Evolutionary conservation across 2,329 filamentous ascomycete species (phyloP).

Genomic region (Simplicillium aogashimaense): DNA sequence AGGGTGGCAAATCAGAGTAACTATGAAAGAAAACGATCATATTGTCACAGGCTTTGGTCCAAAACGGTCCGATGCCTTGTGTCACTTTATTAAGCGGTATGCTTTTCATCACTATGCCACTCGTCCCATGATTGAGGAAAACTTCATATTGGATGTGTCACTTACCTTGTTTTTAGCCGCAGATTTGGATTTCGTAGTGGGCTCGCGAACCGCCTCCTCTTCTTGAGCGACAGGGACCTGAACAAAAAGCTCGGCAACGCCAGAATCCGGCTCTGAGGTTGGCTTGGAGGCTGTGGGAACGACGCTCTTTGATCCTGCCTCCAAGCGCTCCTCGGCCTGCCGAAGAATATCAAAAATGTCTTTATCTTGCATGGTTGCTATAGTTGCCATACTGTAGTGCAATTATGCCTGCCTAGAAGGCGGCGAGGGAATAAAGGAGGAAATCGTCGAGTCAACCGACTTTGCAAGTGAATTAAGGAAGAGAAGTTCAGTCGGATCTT

Average conservation of each 20-base stretch:
- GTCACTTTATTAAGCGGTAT: conserved; percentile 25
- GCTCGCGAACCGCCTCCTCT: neutral
- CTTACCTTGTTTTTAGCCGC: conserved; percentile 16
- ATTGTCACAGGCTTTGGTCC: conserved; percentile 47
- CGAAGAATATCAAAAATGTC: conserved; percentile 21
- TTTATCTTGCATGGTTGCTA: conserved; percentile 18
- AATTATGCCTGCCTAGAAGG: conserved; percentile 2
- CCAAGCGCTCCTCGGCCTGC: conserved; percentile 21
- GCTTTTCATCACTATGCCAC: conserved; percentile 27
- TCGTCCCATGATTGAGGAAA: neutral
- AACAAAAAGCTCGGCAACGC: conserved; percentile 9
- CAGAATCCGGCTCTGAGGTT: neutral
- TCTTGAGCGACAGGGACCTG: conserved; percentile 5
- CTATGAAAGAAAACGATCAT: conserved; percentile 53
- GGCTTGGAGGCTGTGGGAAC: too few relatives aligned
- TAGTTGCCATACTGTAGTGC: conserved; percentile 10
- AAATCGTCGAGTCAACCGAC: conserved; percentile 4
- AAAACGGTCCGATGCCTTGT: conserved; percentile 28
- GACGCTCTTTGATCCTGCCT: conserved; percentile 4
- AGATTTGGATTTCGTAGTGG: conserved; percentile 1
- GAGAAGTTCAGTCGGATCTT: too few relatives aligned
- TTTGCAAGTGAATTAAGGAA: too few relatives aligned
- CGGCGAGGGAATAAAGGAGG: conserved; percentile 8
- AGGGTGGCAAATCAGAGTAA: conserved; percentile 54
- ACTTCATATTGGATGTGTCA: neutral